Conservation (phyloP, 805 yeast species). For the Candida taoyuanica region DNA sequence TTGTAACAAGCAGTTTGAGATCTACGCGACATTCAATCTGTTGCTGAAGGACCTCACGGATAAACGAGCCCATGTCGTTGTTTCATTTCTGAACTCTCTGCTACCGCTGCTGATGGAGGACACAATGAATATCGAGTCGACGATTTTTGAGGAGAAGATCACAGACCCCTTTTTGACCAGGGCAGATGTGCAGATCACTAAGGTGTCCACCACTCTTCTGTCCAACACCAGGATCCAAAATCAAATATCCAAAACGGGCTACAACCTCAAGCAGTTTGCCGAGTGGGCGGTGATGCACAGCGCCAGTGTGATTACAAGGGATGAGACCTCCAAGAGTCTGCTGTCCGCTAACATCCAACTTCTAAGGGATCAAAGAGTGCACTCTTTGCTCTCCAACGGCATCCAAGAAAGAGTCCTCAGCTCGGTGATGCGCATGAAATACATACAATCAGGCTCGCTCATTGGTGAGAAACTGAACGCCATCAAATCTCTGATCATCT, state of each 20-base stretch:
- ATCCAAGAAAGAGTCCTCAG: constrained; percentile 20
- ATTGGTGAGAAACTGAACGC: constrained; percentile 21
- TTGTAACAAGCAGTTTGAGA: constrained; percentile 23
- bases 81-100: constrained; percentile 7
- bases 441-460: constrained; percentile 20
- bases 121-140: constrained; percentile 7
- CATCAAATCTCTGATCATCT: constrained; percentile 16
- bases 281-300: constrained; percentile 18
- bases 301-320: constrained; percentile 10
- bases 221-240: constrained; percentile 13
- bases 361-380: constrained; percentile 21
- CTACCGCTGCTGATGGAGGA: constrained; percentile 11
- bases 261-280: constrained; percentile 6
- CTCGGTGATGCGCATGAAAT: constrained; percentile 22
- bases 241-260: constrained; percentile 6
- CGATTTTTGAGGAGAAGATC: constrained; percentile 2
- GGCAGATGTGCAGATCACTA: constrained; percentile 23
- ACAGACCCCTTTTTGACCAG: constrained; percentile 23
- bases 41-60: constrained; percentile 23
- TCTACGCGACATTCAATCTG: constrained; percentile 23
- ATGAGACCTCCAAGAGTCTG: constrained; percentile 20
- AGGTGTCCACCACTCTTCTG: constrained; percentile 14
- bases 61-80: constrained; percentile 5
- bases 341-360: constrained; percentile 25
- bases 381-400: constrained; percentile 4